These are phyloP conservation scores for Viola odorata DNA, from an alignment of 345 rosid genomes.

Conservation along the genomic window DNA sequence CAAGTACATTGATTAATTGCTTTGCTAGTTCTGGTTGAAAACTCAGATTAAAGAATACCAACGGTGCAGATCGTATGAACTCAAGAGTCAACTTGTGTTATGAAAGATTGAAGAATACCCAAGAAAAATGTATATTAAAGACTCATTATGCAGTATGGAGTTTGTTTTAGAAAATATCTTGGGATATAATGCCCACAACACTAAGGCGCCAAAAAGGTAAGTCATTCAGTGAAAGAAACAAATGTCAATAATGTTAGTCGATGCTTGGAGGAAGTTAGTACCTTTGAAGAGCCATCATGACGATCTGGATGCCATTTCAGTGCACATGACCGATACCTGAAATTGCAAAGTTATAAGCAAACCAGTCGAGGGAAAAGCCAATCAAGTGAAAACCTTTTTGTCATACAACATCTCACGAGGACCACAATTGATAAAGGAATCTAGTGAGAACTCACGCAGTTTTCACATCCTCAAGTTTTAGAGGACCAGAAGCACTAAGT, in stretches of 20 bases:
- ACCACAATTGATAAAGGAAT: neutral
- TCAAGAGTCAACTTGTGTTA: neutral
- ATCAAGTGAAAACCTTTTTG: neutral
- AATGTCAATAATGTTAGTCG: no score
- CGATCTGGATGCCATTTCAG: constrained; percentile 97
- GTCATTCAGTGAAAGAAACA: no score
- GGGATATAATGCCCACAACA: no score
- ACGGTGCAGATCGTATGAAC: neutral
- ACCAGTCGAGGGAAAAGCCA: neutral
- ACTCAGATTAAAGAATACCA: neutral
- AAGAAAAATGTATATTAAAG: no score
- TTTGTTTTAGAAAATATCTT: no score
- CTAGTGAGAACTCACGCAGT: constrained; percentile 50
- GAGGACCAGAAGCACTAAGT: constrained; percentile 62
- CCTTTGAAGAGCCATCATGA: constrained; percentile 80
- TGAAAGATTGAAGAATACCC: neutral
- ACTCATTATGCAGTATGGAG: no score
- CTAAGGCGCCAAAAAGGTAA: no score
- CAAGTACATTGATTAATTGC: constrained; percentile 2
- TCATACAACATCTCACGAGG: neutral
- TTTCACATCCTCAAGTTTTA: constrained; percentile 74
- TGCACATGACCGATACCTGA: constrained; percentile 77
- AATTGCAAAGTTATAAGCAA: constrained; percentile 9
- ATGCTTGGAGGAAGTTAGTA: constrained; percentile 14
- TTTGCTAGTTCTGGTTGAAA: neutral